Evolutionary conservation across 306 rosid species (phyloP).

Genomic region (Vigna radiata): DNA sequence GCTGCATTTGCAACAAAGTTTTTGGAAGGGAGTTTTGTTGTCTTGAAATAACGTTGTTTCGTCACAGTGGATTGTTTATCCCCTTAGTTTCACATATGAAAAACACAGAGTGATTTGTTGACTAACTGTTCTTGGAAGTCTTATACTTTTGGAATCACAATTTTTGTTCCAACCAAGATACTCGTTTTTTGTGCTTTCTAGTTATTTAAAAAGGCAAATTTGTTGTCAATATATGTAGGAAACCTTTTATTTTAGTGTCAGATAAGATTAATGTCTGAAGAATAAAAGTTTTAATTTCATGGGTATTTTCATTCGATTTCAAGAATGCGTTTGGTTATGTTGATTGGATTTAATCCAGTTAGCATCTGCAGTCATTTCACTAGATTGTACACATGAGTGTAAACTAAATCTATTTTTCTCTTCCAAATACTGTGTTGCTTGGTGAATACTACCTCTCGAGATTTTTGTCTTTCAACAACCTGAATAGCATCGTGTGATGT

Average conservation of each 20-base stretch:
- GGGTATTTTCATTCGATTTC: conserved; percentile 25
- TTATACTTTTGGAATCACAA: neutral
- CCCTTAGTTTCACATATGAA: neutral
- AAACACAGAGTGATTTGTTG: neutral
- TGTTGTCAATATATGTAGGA: neutral
- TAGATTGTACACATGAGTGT: neutral
- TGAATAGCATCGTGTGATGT: too few species aligned
- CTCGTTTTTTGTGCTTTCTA: conserved; percentile 13
- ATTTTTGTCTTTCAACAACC: too few species aligned
- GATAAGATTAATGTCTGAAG: conserved; percentile 1
- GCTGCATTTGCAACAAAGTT: neutral
- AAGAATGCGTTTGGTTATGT: conserved; percentile 21
- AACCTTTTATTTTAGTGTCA: neutral
- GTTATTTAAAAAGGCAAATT: conserved; percentile 23
- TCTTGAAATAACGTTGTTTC: neutral
- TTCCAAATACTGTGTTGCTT: neutral
- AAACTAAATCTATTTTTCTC: neutral
- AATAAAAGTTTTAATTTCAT: neutral
- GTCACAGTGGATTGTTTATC: neutral
- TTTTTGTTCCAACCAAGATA: neutral
- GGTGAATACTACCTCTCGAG: too few species aligned
- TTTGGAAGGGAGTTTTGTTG: conserved; percentile 2
- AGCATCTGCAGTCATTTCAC: neutral
- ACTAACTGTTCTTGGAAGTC: neutral
- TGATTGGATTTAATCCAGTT: neutral